phyloP scores from a whole-genome alignment of 83 land plant genomes.

The Isoetes engelmannii region DNA sequence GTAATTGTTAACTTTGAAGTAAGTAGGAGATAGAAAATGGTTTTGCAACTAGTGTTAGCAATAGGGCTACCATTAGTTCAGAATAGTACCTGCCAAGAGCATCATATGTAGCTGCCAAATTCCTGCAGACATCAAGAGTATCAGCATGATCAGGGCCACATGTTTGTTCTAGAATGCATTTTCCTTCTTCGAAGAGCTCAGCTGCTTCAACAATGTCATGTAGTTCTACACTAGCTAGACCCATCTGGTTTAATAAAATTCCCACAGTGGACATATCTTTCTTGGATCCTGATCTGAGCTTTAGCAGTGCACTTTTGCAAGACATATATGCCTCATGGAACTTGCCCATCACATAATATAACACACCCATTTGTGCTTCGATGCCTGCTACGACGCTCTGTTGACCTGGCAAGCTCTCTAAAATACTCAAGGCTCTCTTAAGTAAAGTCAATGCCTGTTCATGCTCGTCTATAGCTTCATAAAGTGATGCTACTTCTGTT shows the following conservation, averaged over 20 bases:
- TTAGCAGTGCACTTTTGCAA: background rate
- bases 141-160: conserved; percentile 12
- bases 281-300: background rate
- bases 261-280: background rate
- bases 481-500: conserved; percentile 7
- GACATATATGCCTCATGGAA: background rate
- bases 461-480: conserved; percentile 10
- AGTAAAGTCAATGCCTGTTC: conserved; percentile 10
- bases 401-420: background rate
- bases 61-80: too few species aligned
- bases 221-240: conserved; percentile 9
- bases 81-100: conserved; percentile 19
- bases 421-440: background rate
- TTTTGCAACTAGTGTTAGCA: too few species aligned
- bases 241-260: conserved; percentile 15
- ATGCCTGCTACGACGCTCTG: background rate
- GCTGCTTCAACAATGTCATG: conserved; percentile 6
- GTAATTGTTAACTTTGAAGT: too few species aligned
- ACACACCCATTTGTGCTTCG: conserved; percentile 17
- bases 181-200: conserved; percentile 6
- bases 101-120: conserved; percentile 7
- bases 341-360: conserved; percentile 9
- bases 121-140: conserved; percentile 12
- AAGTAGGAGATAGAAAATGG: too few species aligned
- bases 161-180: background rate